Percentiles rank a stretch among this genome's conserved stretches.
Conservation (phyloP, 2,329 filamentous ascomycete species). For the Paraphoma sp. region DNA sequence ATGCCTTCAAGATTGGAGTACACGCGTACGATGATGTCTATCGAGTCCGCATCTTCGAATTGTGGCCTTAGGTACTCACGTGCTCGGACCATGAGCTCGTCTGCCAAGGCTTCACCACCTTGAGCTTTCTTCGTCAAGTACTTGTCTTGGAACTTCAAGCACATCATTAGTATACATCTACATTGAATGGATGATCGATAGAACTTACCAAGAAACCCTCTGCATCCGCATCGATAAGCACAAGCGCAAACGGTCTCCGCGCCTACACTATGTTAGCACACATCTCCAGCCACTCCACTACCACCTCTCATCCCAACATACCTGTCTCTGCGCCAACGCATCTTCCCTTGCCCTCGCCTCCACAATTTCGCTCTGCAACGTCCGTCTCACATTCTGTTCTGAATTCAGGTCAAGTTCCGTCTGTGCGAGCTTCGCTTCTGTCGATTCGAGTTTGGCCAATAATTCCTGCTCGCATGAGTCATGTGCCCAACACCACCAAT, state of each 20-base stretch:
- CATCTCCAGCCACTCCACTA: neutral
- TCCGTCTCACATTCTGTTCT: conserved; percentile 47
- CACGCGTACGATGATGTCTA: conserved; percentile 44
- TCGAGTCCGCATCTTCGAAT: conserved; percentile 41
- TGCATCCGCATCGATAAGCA: conserved; percentile 47
- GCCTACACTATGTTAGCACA: conserved; percentile 27
- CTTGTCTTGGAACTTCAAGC: conserved; percentile 44
- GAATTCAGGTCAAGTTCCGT: conserved; percentile 47
- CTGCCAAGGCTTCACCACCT: conserved; percentile 43
- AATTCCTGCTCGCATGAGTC: conserved; percentile 33
- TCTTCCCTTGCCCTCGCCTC: conserved; percentile 41
- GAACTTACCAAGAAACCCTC: conserved; percentile 43
- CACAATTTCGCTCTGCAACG: conserved; percentile 41
- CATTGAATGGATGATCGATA: neutral
- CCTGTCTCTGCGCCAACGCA: conserved; percentile 39
- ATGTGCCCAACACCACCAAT: too few species aligned
- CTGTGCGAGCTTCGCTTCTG: conserved; percentile 43
- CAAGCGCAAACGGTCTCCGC: conserved; percentile 43
- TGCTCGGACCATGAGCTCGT: conserved; percentile 42
- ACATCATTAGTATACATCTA: neutral
- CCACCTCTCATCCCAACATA: conserved; percentile 1
- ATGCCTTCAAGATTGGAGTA: conserved; percentile 47
- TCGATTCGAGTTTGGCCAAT: conserved; percentile 46
- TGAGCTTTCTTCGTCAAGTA: conserved; percentile 44
- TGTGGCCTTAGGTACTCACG: conserved; percentile 45